These are phyloP conservation scores for Mycena olivaceomarginata DNA, from an alignment of 768 basidiomycete genomes.

Conservation along the genomic window DNA sequence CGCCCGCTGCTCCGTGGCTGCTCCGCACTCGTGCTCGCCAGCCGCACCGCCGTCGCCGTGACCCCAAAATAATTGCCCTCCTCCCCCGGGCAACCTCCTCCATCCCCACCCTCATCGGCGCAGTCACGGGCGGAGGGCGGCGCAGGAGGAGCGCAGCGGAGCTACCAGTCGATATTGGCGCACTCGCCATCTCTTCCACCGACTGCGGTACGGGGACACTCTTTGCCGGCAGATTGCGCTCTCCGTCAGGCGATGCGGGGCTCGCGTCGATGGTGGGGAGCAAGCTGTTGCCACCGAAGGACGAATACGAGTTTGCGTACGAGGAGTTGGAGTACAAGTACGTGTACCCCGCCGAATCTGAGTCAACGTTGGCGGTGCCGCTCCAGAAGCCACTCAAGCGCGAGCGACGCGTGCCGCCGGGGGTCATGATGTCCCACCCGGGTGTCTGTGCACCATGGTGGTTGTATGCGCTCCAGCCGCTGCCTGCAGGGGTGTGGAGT, in stretches of 20 bases:
- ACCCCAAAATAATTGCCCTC: constrained; percentile 32
- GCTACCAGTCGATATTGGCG: background rate
- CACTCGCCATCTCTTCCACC: background rate
- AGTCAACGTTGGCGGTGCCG: constrained; percentile 81
- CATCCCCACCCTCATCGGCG: constrained; percentile 37
- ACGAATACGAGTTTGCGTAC: background rate
- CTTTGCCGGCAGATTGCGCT: background rate
- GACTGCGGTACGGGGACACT: background rate
- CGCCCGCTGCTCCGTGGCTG: background rate
- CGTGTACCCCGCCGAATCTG: constrained; percentile 7
- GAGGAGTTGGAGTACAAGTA: background rate
- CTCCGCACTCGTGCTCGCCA: background rate
- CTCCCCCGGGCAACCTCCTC: background rate
- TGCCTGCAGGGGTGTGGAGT: too few species aligned
- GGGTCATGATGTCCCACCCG: constrained; percentile 59
- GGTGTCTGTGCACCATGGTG: constrained; percentile 31
- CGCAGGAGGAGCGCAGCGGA: constrained; percentile 3
- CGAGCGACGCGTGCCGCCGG: constrained; percentile 71
- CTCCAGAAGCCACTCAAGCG: constrained; percentile 86
- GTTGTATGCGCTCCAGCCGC: background rate
- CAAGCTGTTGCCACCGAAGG: background rate
- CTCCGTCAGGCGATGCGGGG: constrained; percentile 28
- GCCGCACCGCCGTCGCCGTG: background rate
- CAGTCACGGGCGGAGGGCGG: constrained; percentile 47
- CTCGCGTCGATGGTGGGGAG: constrained; percentile 42